Conservation (phyloP, 805 yeast genomes). For the Scheffersomyces ergatensis region DNA sequence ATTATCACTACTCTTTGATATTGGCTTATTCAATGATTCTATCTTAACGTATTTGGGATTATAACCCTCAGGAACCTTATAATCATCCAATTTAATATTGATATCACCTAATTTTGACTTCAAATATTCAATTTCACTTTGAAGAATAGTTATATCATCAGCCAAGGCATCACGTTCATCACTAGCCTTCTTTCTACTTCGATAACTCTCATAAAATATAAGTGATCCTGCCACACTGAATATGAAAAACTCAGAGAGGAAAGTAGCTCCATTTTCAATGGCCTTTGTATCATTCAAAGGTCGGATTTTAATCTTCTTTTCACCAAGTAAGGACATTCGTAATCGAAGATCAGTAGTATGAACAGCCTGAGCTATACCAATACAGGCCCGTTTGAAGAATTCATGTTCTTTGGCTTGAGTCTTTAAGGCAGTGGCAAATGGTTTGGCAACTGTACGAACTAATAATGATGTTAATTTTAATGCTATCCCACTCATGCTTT, state of each 20-base stretch:
- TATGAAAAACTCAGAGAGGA: slow-evolving; percentile 73
- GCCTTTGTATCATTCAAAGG: slow-evolving; percentile 84
- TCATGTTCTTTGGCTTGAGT: slow-evolving; percentile 74
- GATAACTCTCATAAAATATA: slow-evolving; percentile 66
- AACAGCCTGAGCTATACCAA: slow-evolving; percentile 66
- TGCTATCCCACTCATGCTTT: slow-evolving; percentile 74
- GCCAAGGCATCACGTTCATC: slow-evolving; percentile 61
- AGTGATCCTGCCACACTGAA: slow-evolving; percentile 79
- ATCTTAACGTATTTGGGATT: slow-evolving; percentile 14
- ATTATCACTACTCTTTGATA: too few relatives aligned
- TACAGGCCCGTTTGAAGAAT: slow-evolving; percentile 58
- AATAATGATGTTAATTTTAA: slow-evolving; percentile 69
- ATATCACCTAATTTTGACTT: slow-evolving; percentile 46
- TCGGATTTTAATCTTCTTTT: slow-evolving; percentile 52
- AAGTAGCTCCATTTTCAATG: slow-evolving; percentile 76
- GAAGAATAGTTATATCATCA: slow-evolving; percentile 70
- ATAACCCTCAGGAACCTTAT: slow-evolving; percentile 37
- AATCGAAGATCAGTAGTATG: slow-evolving; percentile 65
- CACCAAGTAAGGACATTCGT: slow-evolving; percentile 60
- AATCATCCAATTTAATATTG: slow-evolving; percentile 45
- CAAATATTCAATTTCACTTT: slow-evolving; percentile 64
- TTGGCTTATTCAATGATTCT: too few relatives aligned
- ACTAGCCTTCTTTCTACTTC: slow-evolving; percentile 64
- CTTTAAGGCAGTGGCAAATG: slow-evolving; percentile 69
- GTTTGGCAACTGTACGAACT: slow-evolving; percentile 75